phyloP scores from a whole-genome alignment of 1,284 basidiomycete species.

The Grifola frondosa region DNA sequence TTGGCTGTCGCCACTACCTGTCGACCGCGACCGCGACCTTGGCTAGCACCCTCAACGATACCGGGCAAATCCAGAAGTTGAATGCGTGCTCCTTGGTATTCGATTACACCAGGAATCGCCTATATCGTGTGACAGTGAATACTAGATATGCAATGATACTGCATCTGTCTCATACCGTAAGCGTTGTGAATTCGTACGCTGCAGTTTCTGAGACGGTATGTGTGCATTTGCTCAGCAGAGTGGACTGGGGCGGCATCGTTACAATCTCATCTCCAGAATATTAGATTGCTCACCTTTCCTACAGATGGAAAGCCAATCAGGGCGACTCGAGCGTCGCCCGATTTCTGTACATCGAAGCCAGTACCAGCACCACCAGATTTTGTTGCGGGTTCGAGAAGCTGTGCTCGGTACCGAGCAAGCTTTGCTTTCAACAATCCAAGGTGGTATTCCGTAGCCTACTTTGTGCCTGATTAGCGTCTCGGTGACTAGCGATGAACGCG shows the following conservation, averaged over 20 bases:
- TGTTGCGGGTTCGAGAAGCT: conserved; percentile 81
- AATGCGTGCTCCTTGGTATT: conserved; percentile 90
- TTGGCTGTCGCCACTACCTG: conserved; percentile 96
- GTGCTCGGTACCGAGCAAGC: conserved; percentile 87
- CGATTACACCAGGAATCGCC: conserved; percentile 94
- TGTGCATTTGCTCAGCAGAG: conserved; percentile 88
- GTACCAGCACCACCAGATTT: conserved; percentile 83
- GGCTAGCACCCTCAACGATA: conserved; percentile 96
- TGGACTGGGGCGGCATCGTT: conserved; percentile 58
- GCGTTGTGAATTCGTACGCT: conserved; percentile 95
- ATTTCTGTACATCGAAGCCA: conserved; percentile 94
- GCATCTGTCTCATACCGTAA: conserved; percentile 54
- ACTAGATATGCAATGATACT: conserved; percentile 1
- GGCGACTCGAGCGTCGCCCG: conserved; percentile 90
- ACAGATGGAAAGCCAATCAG: conserved; percentile 95
- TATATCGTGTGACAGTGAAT: conserved; percentile 29
- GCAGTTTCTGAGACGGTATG: conserved; percentile 88
- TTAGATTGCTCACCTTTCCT: conserved; percentile 62
- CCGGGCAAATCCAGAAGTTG: conserved; percentile 96
- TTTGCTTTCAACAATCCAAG: conserved; percentile 88
- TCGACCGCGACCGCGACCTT: conserved; percentile 90
- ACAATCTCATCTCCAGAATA: not conserved
- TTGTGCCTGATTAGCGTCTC: conserved; percentile 17
- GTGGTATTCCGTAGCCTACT: conserved; percentile 89
- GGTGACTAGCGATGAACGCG: not conserved